These are phyloP conservation scores for Posidonia oceanica DNA, from an alignment of 116 monocot species.

Conservation along the genomic window DNA sequence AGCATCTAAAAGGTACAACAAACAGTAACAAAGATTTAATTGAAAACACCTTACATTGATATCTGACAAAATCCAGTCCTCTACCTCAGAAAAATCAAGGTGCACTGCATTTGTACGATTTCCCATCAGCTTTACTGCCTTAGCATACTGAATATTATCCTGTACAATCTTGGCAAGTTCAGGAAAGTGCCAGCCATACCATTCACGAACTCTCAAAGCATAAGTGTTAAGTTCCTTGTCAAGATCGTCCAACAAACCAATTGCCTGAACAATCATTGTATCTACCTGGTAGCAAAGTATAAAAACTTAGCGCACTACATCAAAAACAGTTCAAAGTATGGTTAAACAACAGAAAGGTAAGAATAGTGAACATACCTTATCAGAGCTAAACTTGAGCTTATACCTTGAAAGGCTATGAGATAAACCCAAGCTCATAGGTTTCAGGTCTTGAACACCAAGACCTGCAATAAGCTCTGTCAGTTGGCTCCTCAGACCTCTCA, in stretches of 20 bases:
- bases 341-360: no score
- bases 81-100: constrained; percentile 93
- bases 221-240: constrained; percentile 96
- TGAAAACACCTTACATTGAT: no score
- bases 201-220: constrained; percentile 97
- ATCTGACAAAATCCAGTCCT: no score
- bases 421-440: constrained; percentile 92
- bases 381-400: constrained; percentile 96
- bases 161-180: constrained; percentile 84
- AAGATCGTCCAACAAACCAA: constrained; percentile 93
- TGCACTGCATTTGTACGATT: constrained; percentile 59
- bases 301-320: no score
- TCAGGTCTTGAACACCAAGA: constrained; percentile 72
- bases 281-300: constrained; percentile 42
- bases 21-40: no score
- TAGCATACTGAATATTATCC: constrained; percentile 92
- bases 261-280: constrained; percentile 95
- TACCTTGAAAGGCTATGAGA: constrained; percentile 92
- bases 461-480: constrained; percentile 81
- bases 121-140: constrained; percentile 79
- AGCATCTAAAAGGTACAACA: constrained; percentile 26
- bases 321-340: no score
- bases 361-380: constrained; percentile 41
- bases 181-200: constrained; percentile 99
- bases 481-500: constrained; percentile 89